Percentiles rank a stretch among this genome's conserved stretches.
phyloP scores from a whole-genome alignment of 176 grass and related monocot species.

The Eragrostis curvula region DNA sequence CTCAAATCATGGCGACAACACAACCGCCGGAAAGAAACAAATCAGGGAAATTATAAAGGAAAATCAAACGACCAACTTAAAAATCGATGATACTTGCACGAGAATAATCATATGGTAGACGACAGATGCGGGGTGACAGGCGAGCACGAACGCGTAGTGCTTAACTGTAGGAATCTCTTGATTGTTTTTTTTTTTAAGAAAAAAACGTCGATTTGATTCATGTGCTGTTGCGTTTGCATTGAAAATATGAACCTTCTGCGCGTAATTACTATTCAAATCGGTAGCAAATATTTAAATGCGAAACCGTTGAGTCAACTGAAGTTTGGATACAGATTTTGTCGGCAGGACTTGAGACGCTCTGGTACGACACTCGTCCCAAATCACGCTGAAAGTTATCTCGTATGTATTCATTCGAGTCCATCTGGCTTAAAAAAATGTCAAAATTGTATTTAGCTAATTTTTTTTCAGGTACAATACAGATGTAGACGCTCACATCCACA shows the following conservation, averaged over 20 bases:
- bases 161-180: background rate
- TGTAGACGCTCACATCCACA: no score
- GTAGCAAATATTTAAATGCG: background rate
- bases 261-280: background rate
- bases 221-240: background rate
- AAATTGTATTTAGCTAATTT: no score
- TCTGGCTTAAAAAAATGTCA: no score
- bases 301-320: background rate
- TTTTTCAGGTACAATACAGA: no score
- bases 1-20: slow-evolving; percentile 44
- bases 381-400: no score
- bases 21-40: background rate
- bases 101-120: background rate
- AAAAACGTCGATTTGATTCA: background rate
- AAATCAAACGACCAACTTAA: background rate
- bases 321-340: background rate
- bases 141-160: background rate
- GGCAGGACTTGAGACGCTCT: background rate
- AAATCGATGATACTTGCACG: slow-evolving; percentile 9
- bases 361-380: background rate
- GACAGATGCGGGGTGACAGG: background rate
- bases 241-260: background rate
- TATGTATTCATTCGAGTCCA: no score
- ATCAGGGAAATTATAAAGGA: background rate
- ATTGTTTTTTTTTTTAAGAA: background rate